Conservation (phyloP, 2,329 filamentous ascomycete species). For the Cadophora malorum region DNA sequence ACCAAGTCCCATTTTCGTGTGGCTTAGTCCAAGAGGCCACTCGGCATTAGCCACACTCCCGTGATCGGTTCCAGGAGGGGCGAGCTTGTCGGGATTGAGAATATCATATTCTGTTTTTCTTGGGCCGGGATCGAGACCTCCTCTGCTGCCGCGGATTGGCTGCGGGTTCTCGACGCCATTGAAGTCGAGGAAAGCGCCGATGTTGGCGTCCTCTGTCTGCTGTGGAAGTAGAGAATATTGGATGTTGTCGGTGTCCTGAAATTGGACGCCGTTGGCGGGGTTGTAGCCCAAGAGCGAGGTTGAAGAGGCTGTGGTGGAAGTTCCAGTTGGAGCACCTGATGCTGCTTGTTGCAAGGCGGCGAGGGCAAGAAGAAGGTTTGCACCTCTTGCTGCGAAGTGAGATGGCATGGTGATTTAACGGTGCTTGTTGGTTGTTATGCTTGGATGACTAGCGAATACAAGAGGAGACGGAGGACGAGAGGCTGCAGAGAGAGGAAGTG, state of each 20-base stretch:
- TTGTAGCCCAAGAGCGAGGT: constrained; percentile 50
- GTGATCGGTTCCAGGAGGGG: constrained; percentile 76
- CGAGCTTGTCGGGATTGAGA: constrained; percentile 74
- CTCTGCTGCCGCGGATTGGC: constrained; percentile 58
- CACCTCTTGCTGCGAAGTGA: not conserved
- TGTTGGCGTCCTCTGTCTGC: constrained; percentile 56
- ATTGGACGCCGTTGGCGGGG: constrained; percentile 47
- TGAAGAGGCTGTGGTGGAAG: constrained; percentile 28
- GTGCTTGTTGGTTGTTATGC: not conserved
- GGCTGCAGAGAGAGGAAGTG: not conserved
- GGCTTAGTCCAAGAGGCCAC: not conserved
- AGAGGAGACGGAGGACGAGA: not conserved
- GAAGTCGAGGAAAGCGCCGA: constrained; percentile 62
- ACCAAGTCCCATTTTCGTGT: not conserved
- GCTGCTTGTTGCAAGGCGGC: not conserved
- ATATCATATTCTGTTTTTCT: constrained; percentile 71
- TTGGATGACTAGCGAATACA: not conserved
- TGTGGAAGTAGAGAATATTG: constrained; percentile 54
- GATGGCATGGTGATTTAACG: not conserved
- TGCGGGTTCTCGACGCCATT: constrained; percentile 57
- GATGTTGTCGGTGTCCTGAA: constrained; percentile 45
- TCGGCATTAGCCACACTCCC: constrained; percentile 74
- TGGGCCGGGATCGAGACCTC: constrained; percentile 62
- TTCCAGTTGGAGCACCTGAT: constrained; percentile 37
- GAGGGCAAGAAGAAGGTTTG: not conserved